Percentiles rank a stretch among this genome's conserved stretches.
These are phyloP conservation scores for Kalmusia sp. DNA, from an alignment of 2,329 filamentous ascomycete genomes.

Conservation along the genomic window DNA sequence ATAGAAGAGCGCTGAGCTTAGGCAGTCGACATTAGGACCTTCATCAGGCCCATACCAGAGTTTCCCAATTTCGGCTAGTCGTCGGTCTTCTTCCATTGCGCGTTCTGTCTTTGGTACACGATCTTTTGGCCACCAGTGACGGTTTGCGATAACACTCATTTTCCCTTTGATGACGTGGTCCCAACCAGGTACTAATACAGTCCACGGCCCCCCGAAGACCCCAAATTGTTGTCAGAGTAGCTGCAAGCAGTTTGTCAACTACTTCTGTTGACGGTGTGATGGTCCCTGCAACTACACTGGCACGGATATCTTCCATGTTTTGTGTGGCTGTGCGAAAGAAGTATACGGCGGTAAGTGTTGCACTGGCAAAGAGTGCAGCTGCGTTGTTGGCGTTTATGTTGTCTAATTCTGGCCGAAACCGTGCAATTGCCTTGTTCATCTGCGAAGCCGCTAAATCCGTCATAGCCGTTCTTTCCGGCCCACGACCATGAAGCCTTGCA, in stretches of 20 bases:
- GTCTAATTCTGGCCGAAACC: conserved; percentile 34
- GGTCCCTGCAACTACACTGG: conserved; percentile 29
- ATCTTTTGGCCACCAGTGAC: conserved; percentile 43
- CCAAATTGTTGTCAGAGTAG: conserved; percentile 30
- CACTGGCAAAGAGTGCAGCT: conserved; percentile 49
- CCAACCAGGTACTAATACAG: conserved; percentile 41
- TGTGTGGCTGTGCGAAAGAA: conserved; percentile 41
- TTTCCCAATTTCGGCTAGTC: conserved; percentile 29
- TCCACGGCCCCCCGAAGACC: conserved; percentile 39
- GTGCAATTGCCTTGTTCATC: conserved; percentile 43
- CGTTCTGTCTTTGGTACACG: conserved; percentile 27
- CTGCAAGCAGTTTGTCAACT: conserved; percentile 37
- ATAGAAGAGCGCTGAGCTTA: conserved; percentile 31
- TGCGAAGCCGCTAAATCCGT: conserved; percentile 36
- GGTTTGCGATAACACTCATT: conserved; percentile 33
- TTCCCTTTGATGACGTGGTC: conserved; percentile 36
- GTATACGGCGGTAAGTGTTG: conserved; percentile 42
- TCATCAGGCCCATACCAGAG: conserved; percentile 28
- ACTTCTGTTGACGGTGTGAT: conserved; percentile 24
- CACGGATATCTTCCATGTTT: conserved; percentile 37
- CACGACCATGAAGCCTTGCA: conserved; percentile 43
- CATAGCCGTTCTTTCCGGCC: conserved; percentile 27
- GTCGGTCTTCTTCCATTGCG: conserved; percentile 36
- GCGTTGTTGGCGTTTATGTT: conserved; percentile 51
- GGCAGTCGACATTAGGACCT: conserved; percentile 17